Base-by-base conservation (phyloP, 345 rosid species). In the Euphorbia peplus region DNA sequence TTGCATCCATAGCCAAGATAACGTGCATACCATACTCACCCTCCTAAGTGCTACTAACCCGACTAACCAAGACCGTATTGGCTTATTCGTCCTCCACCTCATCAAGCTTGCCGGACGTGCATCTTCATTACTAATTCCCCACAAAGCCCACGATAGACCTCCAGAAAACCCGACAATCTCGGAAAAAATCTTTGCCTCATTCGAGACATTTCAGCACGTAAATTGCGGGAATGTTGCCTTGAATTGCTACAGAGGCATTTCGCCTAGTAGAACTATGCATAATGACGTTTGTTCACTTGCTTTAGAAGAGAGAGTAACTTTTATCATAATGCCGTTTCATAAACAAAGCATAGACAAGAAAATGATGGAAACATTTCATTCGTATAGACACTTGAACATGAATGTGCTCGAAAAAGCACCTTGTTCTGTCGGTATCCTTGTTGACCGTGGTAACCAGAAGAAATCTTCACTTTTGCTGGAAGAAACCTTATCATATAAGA, bases 1-100 rank as follows among this genome's bases (percentile, higher is more conserved):
- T 8, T 81, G 89, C 28, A 14, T 87, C 52, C 82, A 83, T 68
- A 50, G 13, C 48, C 80, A 73, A 19, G 76, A 79, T 21, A 62
- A 82, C 59, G 66, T 68, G 8, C 71, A 8, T 4, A n/a, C 72
- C 7, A 56, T 63, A 1, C 9, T 73, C 18, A 64, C 54, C 53
- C 70, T 82, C 35, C 82, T 82, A 4, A 24, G 68, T 13, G 74
- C 72, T 21, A 67, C 82, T 9, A 75, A 78, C 58, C 78, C 82
- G 4, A 67, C 59, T 18, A 61, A 46, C n/a, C 63, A 70, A 15
- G 69, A 70, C 32, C 85, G 76, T 3, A 60, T 82, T 25, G 19
- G 64, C 24, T 32, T 78, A 0, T 66, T 60, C 59, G 72, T 82
- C 50, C 72, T 82, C 55, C 85, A 78, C 55, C 72, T 82, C 9